Evolutionary conservation across 176 grass and related monocot species (phyloP).

Genomic region (bread wheat (Triticum aestivum)): IWGSC_CS_RefSeq_v2.1 NC_057804.1:316556283-316556782

Average conservation of each 20-base stretch:
- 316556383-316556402: neutral
- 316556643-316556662: too few species aligned
- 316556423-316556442: neutral
- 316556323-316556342: neutral
- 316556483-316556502: neutral
- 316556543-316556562: neutral
- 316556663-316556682: too few species aligned
- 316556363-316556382: too few species aligned
- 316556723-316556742: too few species aligned
- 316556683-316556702: too few species aligned
- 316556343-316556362: neutral
- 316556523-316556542: neutral
- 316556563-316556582: neutral
- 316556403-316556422: neutral
- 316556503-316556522: neutral
- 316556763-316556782: too few species aligned
- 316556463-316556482: neutral
- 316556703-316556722: too few species aligned
- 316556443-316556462: neutral
- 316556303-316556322: neutral
- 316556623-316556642: too few species aligned
- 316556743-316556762: too few species aligned
- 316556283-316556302: neutral
- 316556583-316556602: neutral
- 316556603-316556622: too few species aligned